Evolutionary conservation across 768 basidiomycete genomes (phyloP).

Genomic region (Neoboletus brunneissimus): DNA sequence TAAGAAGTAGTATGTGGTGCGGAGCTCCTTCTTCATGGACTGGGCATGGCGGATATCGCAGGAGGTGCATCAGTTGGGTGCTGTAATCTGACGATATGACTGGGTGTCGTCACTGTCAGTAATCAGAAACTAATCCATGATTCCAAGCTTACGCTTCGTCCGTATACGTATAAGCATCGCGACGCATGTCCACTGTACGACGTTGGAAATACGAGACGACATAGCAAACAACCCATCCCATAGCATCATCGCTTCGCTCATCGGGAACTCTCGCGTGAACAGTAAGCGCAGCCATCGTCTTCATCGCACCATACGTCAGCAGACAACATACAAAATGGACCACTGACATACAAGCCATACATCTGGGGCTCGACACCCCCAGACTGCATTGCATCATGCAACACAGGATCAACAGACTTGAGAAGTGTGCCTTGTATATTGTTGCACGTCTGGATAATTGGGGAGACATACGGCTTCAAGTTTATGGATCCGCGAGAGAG

Average conservation of each 20-base stretch:
- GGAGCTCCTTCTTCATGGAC: constrained; percentile 37
- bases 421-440: constrained; percentile 73
- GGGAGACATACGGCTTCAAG: constrained; percentile 70
- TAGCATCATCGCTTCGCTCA: constrained; percentile 78
- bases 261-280: constrained; percentile 88
- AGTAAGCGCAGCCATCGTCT: constrained; percentile 93
- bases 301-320: constrained; percentile 13
- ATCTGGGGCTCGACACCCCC: constrained; percentile 93
- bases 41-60: constrained; percentile 72
- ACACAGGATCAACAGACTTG: constrained; percentile 71
- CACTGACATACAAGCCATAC: constrained; percentile 79
- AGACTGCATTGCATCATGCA: constrained; percentile 73
- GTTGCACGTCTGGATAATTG: constrained; percentile 83
- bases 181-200: constrained; percentile 85
- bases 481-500: constrained; percentile 41
- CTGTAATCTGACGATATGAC: constrained; percentile 89
- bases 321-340: constrained; percentile 6
- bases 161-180: constrained; percentile 95
- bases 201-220: constrained; percentile 64
- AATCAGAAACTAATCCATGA: background rate
- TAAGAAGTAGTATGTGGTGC: constrained; percentile 64
- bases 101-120: constrained; percentile 33
- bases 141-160: constrained; percentile 66
- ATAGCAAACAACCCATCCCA: constrained; percentile 97
- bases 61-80: constrained; percentile 73